Evolutionary conservation across 192 early-diverging fungal genomes (phyloP).

Genomic region (Umbelopsis sp.): DNA sequence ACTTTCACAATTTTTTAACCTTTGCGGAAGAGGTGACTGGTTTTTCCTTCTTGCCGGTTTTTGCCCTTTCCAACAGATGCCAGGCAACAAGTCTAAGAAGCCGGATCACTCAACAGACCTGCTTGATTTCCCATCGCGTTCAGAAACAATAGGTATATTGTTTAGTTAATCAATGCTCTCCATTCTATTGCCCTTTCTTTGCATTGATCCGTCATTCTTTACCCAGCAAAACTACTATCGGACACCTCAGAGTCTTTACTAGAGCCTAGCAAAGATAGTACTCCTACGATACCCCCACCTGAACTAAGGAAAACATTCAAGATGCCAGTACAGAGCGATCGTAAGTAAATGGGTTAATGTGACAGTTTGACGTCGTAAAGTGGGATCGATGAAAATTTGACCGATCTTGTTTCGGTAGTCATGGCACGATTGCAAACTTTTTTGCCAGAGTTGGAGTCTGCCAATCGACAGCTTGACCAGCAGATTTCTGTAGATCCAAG

Average conservation of each 20-base stretch:
- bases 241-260: background rate
- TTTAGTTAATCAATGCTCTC: background rate
- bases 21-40: background rate
- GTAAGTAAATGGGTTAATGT: conserved; percentile 2
- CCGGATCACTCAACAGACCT: conserved; percentile 11
- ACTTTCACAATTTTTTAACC: conserved; percentile 9
- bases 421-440: conserved; percentile 49
- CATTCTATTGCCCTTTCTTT: background rate
- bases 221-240: background rate
- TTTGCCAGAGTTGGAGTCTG: conserved; percentile 45
- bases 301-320: conserved; percentile 47
- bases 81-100: conserved; percentile 1
- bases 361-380: no score
- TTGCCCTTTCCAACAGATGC: background rate
- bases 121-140: conserved; percentile 20
- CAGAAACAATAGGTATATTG: conserved; percentile 20
- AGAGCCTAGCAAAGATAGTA: background rate
- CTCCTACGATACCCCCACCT: conserved; percentile 31
- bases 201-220: background rate
- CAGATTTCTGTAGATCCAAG: conserved; percentile 43
- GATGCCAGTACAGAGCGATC: conserved; percentile 38
- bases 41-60: background rate
- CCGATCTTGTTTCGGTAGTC: conserved; percentile 29
- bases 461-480: conserved; percentile 43
- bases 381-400: background rate